Base-by-base conservation (phyloP, 352 stramenopile genomes). In the Thraustochytrium sp. region DNA sequence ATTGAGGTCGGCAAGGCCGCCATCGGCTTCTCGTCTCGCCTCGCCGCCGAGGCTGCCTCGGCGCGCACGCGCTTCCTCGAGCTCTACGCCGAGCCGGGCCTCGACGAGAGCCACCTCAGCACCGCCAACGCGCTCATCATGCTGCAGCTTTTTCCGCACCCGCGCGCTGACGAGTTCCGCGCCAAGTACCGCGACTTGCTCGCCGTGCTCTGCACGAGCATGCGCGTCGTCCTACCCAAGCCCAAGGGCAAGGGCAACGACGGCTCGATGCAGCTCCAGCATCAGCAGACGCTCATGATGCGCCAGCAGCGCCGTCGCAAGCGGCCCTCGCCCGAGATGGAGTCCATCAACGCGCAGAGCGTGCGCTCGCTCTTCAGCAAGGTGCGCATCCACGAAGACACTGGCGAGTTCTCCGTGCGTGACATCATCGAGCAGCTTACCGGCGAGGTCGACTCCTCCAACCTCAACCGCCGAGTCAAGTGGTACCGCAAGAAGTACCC, bases 371-470 rank as follows among this genome's bases (percentile, higher is more conserved):
- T 72, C 36, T 72, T 72, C 31, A 16, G n/a, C 21, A 72, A 72
- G 26, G 42, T 72, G 8, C 59, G 59, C 40, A 31, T 72, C 9
- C 36, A 72, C 59, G 13, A 72, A 11, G 59, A 21, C 13, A 72
- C 59, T 26, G 59, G 59, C 36, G 59, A 72, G 26, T 72, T 72
- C 59, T 72, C 59, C 40, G 59, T 72, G 8, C 59, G 59, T 11
- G 59, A 72, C 9, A 72, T 72, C 26, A 72, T 72, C 26, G 59
- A 72, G 26, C 59, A 72, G 36, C 59, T 72, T 31, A 72, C 59
- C 21, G 59, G 59, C 9, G 59, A 72, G 8, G 59, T 72, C 1
- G 59, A 72, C 59, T 72, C 59, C 34, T 72, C 59, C 34, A 72
- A 72, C 40, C 59, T 72, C 59, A 72, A 72, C 36, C 34, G 59